These are phyloP conservation scores for Candida vaughaniae DNA, from an alignment of 805 yeast genomes.

Conservation along the genomic window DNA sequence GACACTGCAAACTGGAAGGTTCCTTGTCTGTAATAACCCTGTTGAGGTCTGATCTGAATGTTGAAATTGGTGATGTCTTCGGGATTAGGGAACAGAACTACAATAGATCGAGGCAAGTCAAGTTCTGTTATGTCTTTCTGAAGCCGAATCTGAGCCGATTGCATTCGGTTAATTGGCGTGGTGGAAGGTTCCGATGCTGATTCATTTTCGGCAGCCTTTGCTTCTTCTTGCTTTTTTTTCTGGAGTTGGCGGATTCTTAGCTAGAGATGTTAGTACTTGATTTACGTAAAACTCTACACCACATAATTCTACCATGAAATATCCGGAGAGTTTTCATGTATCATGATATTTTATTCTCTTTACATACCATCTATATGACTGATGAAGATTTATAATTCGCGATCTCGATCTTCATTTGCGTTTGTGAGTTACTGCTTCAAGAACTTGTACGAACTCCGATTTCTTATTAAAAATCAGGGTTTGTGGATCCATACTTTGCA, in stretches of 20 bases:
- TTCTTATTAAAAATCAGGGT: too few relatives aligned
- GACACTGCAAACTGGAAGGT: slow-evolving; percentile 64
- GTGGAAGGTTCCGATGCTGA: slow-evolving; percentile 19
- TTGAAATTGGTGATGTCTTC: slow-evolving; percentile 61
- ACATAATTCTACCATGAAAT: too few relatives aligned
- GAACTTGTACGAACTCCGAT: too few relatives aligned
- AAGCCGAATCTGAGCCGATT: slow-evolving; percentile 69
- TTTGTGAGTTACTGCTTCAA: too few relatives aligned
- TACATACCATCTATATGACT: too few relatives aligned
- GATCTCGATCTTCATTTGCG: too few relatives aligned
- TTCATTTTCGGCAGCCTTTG: slow-evolving; percentile 18
- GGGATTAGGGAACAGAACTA: slow-evolving; percentile 49
- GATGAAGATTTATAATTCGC: too few relatives aligned
- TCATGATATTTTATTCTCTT: too few relatives aligned
- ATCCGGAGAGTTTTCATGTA: too few relatives aligned
- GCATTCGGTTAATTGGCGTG: slow-evolving; percentile 21
- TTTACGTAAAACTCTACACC: too few relatives aligned
- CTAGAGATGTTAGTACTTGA: slow-evolving; percentile 25
- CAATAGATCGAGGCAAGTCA: slow-evolving; percentile 58
- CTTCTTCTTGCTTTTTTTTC: slow-evolving; percentile 53
- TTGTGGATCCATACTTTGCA: too few relatives aligned
- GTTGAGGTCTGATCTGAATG: slow-evolving; percentile 60
- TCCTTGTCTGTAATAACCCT: slow-evolving; percentile 73
- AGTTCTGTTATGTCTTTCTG: slow-evolving; percentile 76
- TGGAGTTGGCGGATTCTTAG: slow-evolving; percentile 60